Base-by-base conservation (phyloP, 1,284 basidiomycete genomes). In the Leucoagaricus sp. region DNA sequence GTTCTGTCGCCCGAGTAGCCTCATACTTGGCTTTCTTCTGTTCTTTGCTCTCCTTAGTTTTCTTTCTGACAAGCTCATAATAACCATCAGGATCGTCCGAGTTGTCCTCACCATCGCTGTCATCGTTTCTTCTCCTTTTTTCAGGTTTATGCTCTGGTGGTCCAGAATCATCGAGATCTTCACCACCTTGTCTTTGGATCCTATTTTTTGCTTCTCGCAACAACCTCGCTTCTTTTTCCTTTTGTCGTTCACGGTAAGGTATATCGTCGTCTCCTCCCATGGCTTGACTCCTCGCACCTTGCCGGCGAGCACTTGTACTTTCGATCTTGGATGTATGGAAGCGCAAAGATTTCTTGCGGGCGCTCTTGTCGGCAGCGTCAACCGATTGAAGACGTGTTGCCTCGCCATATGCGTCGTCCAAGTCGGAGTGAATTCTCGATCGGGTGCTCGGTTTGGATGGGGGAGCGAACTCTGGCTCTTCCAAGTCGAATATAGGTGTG, bases 271-370 rank as follows among this genome's bases (percentile, higher is more conserved):
- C 95, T 23, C 92, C 92, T 46, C 89, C 87, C 34, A 82, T 65
- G 15, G 85, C 75, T 64, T 81, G 78, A 69, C 73, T 75, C 68
- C 83, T 80, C 10, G 91, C 91, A 40, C 86, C 86, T 55, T 86
- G 85, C 49, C 91, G 78, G 49, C 89, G 78, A 10, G 87, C 85
- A 57, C 83, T 81, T 12, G 87, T 76, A 63, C 85, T 87, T 70
- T 93, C 92, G 60, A 93, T 90, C 66, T 86, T 86, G 46, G 91
- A 84, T 0, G 89, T 89, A 66, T 96, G 86, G 85, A 98, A 98
- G 29, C 89, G 87, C 21, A 98, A 80, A 8, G 90, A 82, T 67
- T 86, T 86, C 62, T 86, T 89, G 57, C 89, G 85, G 5, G 87
- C 85, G 36, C 77, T 82, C 71, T 97, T 97, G 74, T 97, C 95